Evolutionary conservation across 106 monocot genomes (phyloP).

Genomic region (Dioscorea zingiberensis): DNA sequence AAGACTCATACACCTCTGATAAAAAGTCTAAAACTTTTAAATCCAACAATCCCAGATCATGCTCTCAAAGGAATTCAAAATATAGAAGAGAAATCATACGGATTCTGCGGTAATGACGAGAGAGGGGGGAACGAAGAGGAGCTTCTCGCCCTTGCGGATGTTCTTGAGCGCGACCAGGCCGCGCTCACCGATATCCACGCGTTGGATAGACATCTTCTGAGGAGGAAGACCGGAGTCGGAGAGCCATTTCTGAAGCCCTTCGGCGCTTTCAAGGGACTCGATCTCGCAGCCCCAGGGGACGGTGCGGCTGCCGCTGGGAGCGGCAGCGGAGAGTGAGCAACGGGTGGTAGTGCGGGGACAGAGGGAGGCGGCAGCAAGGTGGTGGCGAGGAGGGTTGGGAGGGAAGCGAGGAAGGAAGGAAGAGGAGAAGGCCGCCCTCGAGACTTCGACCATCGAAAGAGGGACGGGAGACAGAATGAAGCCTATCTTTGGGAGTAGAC

Average conservation of each 20-base stretch:
- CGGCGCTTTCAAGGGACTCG: constrained; percentile 59
- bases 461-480: background rate
- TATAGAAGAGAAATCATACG: constrained; percentile 20
- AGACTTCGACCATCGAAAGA: constrained; percentile 4
- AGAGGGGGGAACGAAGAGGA: constrained; percentile 87
- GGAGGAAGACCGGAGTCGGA: constrained; percentile 73
- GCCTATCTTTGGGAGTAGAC: background rate
- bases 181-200: constrained; percentile 86
- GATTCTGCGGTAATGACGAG: constrained; percentile 86
- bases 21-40: too few relatives aligned
- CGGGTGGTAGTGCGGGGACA: background rate
- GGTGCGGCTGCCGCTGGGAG: background rate
- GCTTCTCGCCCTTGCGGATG: constrained; percentile 91
- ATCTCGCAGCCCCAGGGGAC: constrained; percentile 84
- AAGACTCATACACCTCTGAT: too few relatives aligned
- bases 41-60: background rate
- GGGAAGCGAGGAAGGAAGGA: constrained; percentile 16
- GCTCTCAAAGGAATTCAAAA: background rate
- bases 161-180: constrained; percentile 91
- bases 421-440: constrained; percentile 1
- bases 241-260: constrained; percentile 70
- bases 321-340: constrained; percentile 28
- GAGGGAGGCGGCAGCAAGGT: background rate
- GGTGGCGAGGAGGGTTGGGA: background rate
- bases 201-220: constrained; percentile 76